Base-by-base conservation (phyloP, 139 green algal species). In the Micromonas pusilla region DNA sequence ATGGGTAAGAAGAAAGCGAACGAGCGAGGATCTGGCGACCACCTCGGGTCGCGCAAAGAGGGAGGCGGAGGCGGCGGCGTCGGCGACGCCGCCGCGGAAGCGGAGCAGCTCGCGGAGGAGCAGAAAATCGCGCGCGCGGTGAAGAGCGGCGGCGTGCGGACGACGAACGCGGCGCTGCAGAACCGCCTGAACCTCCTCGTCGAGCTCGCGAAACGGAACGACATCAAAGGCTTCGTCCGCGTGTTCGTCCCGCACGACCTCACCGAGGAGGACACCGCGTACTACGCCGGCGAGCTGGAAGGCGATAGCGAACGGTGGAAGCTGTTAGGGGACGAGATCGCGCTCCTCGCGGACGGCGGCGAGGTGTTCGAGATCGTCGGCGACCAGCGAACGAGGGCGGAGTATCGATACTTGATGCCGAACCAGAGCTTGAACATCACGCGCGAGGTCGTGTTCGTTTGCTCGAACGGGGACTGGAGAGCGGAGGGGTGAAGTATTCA, bases 241-340 rank as follows among this genome's bases (percentile, higher is more conserved):
- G 13, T n/a, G 28, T 72, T 72, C 65, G 33, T 72, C 4, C 65
- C 65, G 28, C n/a, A 33, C n/a, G 65, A 72, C 65, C n/a, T 72
- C 65, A 33, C 32, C 3, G 28, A 23, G 26, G 65, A 72, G 3
- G 65, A 72, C 30, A 33, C 26, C 4, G 30, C 36, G 4, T 23
- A 37, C 13, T 72, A 45, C 30, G 28, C 21, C 26, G 28, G 33
- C 26, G 33, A 33, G 13, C 30, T 72, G n/a, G 13, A 39, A 39
- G 28, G 28, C 28, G 65, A 72, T 26, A 26, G 3, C 28, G 30
- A 38, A 26, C 26, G 65, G 32, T 39, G n/a, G 26, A 2, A 39
- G 30, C 33, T 52, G 30, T 16, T 72, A 4, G n/a, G 4, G 4
- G 4, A 39, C 4, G 65, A 72, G 30, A 5, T 72, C 65, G 28